These are phyloP conservation scores for Fragilaria radians DNA, from an alignment of 108 stramenopile species.

Conservation along the genomic window DNA sequence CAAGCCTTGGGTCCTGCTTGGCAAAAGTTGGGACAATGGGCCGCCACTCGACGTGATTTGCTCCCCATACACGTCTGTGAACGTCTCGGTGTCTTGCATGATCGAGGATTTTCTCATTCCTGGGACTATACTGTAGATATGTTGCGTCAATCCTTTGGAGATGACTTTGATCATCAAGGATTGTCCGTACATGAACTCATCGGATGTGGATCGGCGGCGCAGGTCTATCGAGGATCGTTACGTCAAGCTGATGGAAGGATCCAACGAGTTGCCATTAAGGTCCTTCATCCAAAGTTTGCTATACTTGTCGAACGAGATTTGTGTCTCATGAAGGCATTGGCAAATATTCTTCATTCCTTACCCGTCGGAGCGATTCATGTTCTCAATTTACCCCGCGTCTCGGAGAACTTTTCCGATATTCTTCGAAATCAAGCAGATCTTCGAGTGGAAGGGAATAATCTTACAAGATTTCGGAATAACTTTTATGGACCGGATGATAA, in stretches of 20 bases:
- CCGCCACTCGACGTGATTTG: constrained; percentile 80
- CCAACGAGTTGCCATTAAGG: constrained; percentile 71
- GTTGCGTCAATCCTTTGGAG: constrained; percentile 61
- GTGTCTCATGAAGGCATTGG: constrained; percentile 49
- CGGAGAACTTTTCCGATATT: constrained; percentile 56
- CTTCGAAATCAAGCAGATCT: constrained; percentile 76
- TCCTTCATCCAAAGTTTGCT: constrained; percentile 71
- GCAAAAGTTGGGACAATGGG: constrained; percentile 87
- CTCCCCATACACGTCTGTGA: constrained; percentile 71
- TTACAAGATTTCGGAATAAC: constrained; percentile 55
- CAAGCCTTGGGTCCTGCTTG: constrained; percentile 77
- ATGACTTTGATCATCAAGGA: constrained; percentile 54
- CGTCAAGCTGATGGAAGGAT: constrained; percentile 8
- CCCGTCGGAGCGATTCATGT: constrained; percentile 42
- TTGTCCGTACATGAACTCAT: constrained; percentile 45
- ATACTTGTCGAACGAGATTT: constrained; percentile 61
- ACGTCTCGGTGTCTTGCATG: constrained; percentile 60
- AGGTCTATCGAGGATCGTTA: constrained; percentile 71
- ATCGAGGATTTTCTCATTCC: constrained; percentile 53
- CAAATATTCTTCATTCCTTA: constrained; percentile 55
- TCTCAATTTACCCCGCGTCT: constrained; percentile 71
- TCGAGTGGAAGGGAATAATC: constrained; percentile 61
- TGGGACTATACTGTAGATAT: constrained; percentile 54
- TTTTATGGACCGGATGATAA: constrained; percentile 39
- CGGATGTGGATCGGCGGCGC: constrained; percentile 87